Evolutionary conservation across 2,329 filamentous ascomycete species (phyloP).

Genomic region (Fusarium ambrosium): DNA sequence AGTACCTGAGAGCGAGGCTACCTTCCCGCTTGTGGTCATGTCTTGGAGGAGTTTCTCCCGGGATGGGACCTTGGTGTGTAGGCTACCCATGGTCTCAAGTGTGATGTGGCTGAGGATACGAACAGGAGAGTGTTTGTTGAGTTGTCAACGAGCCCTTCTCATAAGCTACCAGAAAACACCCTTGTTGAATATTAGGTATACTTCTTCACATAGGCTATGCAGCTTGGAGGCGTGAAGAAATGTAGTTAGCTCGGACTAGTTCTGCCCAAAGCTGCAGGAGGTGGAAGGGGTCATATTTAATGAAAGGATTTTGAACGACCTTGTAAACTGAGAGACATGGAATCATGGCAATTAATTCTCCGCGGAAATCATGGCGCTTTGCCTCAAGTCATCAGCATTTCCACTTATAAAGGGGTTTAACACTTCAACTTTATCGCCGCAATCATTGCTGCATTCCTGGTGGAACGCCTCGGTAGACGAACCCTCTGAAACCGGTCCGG

Average conservation of each 20-base stretch:
- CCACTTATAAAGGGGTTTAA: neutral
- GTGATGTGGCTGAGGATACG: neutral
- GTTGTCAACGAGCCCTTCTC: neutral
- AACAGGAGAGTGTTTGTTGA: neutral
- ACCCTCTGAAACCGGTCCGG: neutral
- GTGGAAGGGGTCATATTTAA: neutral
- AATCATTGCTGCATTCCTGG: neutral
- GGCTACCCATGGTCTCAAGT: neutral
- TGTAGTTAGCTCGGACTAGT: neutral
- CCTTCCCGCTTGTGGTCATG: conserved; percentile 66
- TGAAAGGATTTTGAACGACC: neutral
- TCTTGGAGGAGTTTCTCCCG: conserved; percentile 65
- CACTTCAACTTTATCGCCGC: neutral
- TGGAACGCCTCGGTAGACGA: neutral
- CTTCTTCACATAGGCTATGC: neutral
- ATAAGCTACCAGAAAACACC: neutral
- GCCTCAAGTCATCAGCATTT: too few species aligned
- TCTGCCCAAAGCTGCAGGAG: neutral
- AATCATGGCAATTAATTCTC: neutral
- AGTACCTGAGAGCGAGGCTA: conserved; percentile 64
- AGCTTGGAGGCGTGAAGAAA: neutral
- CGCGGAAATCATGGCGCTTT: neutral
- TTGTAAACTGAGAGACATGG: neutral
- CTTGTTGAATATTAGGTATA: fast-evolving
- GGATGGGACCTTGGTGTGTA: neutral